These are phyloP conservation scores for Penicillium taxi DNA, from an alignment of 495 filamentous ascomycete genomes.

Conservation along the genomic window DNA sequence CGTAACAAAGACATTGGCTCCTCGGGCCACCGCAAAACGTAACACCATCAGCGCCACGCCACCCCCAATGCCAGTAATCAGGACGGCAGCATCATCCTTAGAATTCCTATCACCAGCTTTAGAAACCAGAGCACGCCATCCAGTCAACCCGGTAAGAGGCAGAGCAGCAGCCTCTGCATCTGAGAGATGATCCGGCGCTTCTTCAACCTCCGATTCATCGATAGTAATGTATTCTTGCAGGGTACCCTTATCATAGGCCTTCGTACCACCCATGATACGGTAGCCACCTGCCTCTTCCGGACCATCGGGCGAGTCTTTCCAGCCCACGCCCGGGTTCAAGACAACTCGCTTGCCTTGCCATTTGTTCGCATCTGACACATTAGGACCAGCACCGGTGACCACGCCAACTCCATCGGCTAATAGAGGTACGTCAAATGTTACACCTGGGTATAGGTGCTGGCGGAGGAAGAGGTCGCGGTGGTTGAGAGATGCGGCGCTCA, in stretches of 20 bases:
- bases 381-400: conserved; percentile 55
- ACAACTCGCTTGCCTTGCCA: conserved; percentile 64
- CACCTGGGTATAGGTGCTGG: conserved; percentile 79
- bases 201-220: conserved; percentile 62
- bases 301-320: conserved; percentile 59
- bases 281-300: conserved; percentile 60
- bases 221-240: conserved; percentile 64
- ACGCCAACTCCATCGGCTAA: conserved; percentile 71
- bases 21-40: conserved; percentile 58
- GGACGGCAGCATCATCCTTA: conserved; percentile 50
- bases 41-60: conserved; percentile 68
- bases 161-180: conserved; percentile 70
- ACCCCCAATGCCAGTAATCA: conserved; percentile 74
- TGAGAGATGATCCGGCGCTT: conserved; percentile 61
- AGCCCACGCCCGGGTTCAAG: conserved; percentile 65
- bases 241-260: conserved; percentile 54
- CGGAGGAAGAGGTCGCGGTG: conserved; percentile 90
- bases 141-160: conserved; percentile 78
- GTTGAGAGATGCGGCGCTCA: conserved; percentile 76
- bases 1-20: conserved; percentile 62
- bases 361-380: conserved; percentile 33
- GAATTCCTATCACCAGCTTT: conserved; percentile 55
- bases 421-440: conserved; percentile 66
- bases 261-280: conserved; percentile 66
- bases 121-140: conserved; percentile 70